phyloP scores from a whole-genome alignment of 2,329 filamentous ascomycete species.

The Pseudonectria buxi region DNA sequence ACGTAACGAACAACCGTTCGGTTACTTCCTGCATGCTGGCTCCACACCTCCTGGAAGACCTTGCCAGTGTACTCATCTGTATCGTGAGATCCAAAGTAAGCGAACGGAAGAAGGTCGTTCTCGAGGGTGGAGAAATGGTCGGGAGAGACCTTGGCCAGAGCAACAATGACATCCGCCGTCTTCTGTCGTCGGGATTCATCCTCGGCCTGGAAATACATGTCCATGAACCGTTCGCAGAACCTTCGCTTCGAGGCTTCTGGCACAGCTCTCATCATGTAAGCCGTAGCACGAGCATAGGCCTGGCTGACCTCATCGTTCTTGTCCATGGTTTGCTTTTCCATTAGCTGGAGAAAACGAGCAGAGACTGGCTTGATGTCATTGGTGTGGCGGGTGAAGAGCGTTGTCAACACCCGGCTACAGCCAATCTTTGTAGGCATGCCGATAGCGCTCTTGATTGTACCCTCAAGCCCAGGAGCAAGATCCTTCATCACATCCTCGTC shows the following conservation, averaged over 20 bases:
- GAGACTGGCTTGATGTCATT: conserved; percentile 70
- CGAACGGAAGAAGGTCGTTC: conserved; percentile 70
- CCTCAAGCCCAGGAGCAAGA: conserved; percentile 65
- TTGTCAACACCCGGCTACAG: conserved; percentile 76
- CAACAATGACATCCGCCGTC: conserved; percentile 74
- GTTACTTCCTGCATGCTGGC: conserved; percentile 79
- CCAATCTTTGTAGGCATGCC: conserved; percentile 93
- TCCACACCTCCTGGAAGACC: conserved; percentile 81
- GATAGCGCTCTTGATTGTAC: conserved; percentile 76
- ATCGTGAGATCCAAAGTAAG: conserved; percentile 84
- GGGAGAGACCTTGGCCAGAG: conserved; percentile 77
- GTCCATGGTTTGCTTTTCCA: conserved; percentile 79
- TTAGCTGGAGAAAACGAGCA: conserved; percentile 65
- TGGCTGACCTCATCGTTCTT: conserved; percentile 90
- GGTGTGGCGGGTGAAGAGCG: conserved; percentile 73
- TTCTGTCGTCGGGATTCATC: conserved; percentile 69
- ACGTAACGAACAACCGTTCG: conserved; percentile 79
- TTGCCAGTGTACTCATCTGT: conserved; percentile 71
- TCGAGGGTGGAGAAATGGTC: conserved; percentile 80
- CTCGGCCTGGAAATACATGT: conserved; percentile 75
- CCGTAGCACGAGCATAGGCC: conserved; percentile 78
- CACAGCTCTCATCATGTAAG: conserved; percentile 67
- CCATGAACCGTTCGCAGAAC: conserved; percentile 50
- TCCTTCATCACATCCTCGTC: conserved; percentile 72
- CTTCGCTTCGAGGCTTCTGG: conserved; percentile 41